Conservation (phyloP, 305 asterid genomes). For the Andrographis paniculata region DNA sequence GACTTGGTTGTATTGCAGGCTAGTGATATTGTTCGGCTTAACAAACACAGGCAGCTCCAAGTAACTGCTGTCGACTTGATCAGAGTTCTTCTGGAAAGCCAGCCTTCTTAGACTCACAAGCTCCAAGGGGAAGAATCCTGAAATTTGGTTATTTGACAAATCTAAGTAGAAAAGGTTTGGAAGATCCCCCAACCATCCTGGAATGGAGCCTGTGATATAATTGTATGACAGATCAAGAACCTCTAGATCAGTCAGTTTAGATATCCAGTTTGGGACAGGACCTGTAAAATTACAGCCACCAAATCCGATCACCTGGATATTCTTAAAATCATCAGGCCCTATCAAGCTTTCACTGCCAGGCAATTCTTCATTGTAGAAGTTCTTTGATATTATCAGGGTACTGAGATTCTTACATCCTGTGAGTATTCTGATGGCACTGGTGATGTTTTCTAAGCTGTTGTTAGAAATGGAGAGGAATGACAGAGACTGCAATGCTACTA, state of each 20-base stretch:
- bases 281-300: slow-evolving; percentile 76
- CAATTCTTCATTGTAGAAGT: slow-evolving; percentile 52
- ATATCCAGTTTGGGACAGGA: slow-evolving; percentile 55
- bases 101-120: slow-evolving; percentile 44
- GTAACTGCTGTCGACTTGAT: slow-evolving; percentile 38
- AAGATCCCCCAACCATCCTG: slow-evolving; percentile 58
- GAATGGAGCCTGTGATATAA: slow-evolving; percentile 46
- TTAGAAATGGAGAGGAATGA: slow-evolving; percentile 75
- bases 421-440: slow-evolving; percentile 47
- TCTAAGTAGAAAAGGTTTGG: slow-evolving; percentile 79
- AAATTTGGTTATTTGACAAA: slow-evolving; percentile 52
- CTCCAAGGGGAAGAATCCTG: slow-evolving; percentile 57
- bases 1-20: slow-evolving; percentile 53
- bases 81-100: slow-evolving; percentile 38
- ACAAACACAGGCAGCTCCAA: slow-evolving; percentile 81
- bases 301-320: slow-evolving; percentile 52
- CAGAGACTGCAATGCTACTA: slow-evolving; percentile 44
- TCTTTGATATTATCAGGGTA: slow-evolving; percentile 49
- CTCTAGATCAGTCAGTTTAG: slow-evolving; percentile 37
- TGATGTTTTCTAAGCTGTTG: slow-evolving; percentile 56
- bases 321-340: slow-evolving; percentile 34
- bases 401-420: slow-evolving; percentile 64
- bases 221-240: slow-evolving; percentile 69
- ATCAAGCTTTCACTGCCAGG: slow-evolving; percentile 35
- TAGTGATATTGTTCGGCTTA: slow-evolving; percentile 58